Conservation (phyloP, 129 eudicot species). For the Lonicera japonica region DNA sequence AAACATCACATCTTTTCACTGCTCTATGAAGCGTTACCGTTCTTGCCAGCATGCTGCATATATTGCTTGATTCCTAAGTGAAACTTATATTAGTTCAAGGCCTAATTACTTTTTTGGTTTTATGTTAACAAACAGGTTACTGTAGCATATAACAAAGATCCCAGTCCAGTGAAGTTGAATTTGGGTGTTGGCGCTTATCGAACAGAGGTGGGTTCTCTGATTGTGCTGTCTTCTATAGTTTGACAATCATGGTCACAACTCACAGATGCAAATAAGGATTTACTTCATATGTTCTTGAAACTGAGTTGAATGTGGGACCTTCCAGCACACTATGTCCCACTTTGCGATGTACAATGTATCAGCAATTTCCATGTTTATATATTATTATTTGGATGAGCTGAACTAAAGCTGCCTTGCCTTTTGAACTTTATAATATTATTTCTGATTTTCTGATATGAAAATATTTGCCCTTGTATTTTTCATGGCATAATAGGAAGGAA, state of each 20-base stretch:
- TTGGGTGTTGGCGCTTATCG: constrained; percentile 99
- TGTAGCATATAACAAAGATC: constrained; percentile 90
- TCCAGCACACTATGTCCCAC: too few relatives aligned
- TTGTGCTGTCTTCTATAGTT: not conserved
- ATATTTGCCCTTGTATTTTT: constrained; percentile 2
- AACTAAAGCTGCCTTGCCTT: not conserved
- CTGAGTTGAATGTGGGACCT: too few relatives aligned
- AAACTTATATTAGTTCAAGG: constrained; percentile 1
- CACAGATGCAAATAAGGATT: not conserved
- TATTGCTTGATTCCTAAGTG: not conserved
- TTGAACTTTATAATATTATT: too few relatives aligned
- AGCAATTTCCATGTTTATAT: not conserved
- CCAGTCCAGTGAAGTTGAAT: constrained; percentile 82
- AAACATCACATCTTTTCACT: not conserved
- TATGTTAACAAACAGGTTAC: constrained; percentile 58
- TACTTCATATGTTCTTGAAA: not conserved
- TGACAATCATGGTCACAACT: too few relatives aligned
- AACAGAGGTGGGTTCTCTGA: constrained; percentile 57
- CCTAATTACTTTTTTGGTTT: constrained; percentile 1
- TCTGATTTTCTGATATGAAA: not conserved
- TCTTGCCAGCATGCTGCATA: constrained; percentile 1
- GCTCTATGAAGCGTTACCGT: not conserved
- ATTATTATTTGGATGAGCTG: not conserved
- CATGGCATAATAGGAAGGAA: constrained; percentile 69
- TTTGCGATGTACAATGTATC: not conserved